Conservation (phyloP, 805 yeast genomes). For the Metschnikowia continentalis region DNA sequence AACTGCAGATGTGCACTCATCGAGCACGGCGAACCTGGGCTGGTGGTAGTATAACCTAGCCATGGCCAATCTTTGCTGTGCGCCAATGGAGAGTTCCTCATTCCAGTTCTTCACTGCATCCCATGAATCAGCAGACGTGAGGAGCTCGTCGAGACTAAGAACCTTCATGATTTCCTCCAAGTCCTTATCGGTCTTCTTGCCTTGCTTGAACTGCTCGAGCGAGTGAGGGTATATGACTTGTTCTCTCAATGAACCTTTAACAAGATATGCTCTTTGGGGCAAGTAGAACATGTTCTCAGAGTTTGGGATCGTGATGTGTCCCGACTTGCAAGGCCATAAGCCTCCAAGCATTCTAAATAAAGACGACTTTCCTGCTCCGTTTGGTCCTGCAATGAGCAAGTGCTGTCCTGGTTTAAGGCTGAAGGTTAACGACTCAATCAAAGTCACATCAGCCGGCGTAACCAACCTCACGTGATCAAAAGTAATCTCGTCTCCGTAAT, state of each 20-base stretch:
- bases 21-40: conserved; percentile 91
- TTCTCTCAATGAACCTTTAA: conserved; percentile 75
- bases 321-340: conserved; percentile 76
- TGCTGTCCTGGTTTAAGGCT: conserved; percentile 78
- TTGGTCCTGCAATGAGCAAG: conserved; percentile 87
- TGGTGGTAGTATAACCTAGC: conserved; percentile 86
- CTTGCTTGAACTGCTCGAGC: conserved; percentile 46
- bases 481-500: conserved; percentile 51
- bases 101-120: conserved; percentile 77
- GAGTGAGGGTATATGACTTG: conserved; percentile 88
- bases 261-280: conserved; percentile 88
- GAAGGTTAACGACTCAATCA: conserved; percentile 64
- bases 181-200: conserved; percentile 43
- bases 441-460: conserved; percentile 77
- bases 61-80: conserved; percentile 90
- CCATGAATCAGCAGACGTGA: conserved; percentile 40
- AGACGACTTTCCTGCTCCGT: conserved; percentile 95
- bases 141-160: conserved; percentile 56
- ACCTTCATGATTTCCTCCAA: conserved; percentile 51
- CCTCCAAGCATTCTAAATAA: conserved; percentile 89
- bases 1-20: conserved; percentile 94
- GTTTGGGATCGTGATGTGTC: conserved; percentile 59
- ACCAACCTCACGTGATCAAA: conserved; percentile 75
- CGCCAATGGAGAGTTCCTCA: conserved; percentile 84
- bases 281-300: conserved; percentile 72